Evolutionary conservation across 441 rosid genomes (phyloP), one percentile per base, ranked within the genome.

Genomic region (Erodium chrysanthum): DNA sequence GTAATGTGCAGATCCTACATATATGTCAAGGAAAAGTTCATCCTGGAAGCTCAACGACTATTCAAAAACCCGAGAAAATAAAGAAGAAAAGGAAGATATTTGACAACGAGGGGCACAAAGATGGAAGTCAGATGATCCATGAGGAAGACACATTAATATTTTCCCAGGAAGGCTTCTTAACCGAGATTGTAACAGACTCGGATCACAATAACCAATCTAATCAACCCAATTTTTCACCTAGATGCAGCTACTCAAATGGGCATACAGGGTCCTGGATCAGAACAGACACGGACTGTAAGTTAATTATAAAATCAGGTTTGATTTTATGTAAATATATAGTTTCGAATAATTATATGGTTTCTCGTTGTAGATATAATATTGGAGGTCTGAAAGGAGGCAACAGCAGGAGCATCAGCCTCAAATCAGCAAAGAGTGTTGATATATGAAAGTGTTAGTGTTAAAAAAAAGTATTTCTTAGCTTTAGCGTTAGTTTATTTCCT

Each of bases 11-110:
- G 96, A 84, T 89, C 72, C 82, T 87, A 48, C 87, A 87, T 11
- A 84, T 82, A 85, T 89, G 87, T 81, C 88, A 84, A 81, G 80
- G 82, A 71, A 89, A 89, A 78, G 92, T 89, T 66, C 96, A 89
- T 69, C 96, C 96, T 35, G 93, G 87, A 71, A 83, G 79, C 80
- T 70, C 85, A 72, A 42, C 79, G 60, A 58, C 87, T 17, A 66
- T 78, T 3, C 58, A 73, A 60, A 84, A 77, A 79, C 58, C 73
- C 67, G 77, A 64, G 14, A 85, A 79, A 67, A 71, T 65, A 22
- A 80, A 77, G 73, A 81, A 73, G 71, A 83, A 71, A 71, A 83
- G 71, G 71, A 74, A 54, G 66, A 71, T 60, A 46, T 58, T 9
- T 65, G 65, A 44, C 66, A 78, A 75, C 35, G 70, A 60, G 37